These are phyloP conservation scores for Penicillium aurantiogriseum DNA, from an alignment of 2,329 filamentous ascomycete genomes.

Conservation along the genomic window DNA sequence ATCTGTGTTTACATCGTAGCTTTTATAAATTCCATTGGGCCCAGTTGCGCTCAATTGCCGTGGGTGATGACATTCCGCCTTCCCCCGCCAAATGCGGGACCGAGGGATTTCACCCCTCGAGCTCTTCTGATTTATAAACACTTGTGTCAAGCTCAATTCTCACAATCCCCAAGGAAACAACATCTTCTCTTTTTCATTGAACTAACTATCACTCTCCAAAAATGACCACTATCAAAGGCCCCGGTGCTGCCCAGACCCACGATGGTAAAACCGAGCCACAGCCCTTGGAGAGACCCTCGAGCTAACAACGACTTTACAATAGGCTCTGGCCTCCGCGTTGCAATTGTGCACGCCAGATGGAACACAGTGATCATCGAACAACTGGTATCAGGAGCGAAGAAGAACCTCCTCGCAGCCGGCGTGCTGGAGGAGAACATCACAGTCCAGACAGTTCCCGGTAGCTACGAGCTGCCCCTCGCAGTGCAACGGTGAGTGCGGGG, in stretches of 20 bases:
- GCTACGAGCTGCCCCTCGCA: slow-evolving; percentile 90
- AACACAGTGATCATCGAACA: slow-evolving; percentile 84
- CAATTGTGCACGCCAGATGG: slow-evolving; percentile 95
- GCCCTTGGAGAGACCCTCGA: background rate
- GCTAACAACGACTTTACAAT: slow-evolving; percentile 9
- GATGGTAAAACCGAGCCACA: slow-evolving; percentile 50
- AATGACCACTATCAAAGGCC: slow-evolving; percentile 62
- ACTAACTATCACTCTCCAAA: background rate
- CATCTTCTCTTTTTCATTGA: background rate
- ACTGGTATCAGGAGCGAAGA: slow-evolving; percentile 76
- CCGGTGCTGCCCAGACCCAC: slow-evolving; percentile 56
- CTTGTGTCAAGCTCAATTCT: slow-evolving; percentile 3
- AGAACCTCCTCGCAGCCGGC: slow-evolving; percentile 72
- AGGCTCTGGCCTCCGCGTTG: slow-evolving; percentile 77
- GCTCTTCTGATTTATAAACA: slow-evolving; percentile 2
- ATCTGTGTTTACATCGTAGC: background rate
- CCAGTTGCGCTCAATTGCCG: slow-evolving; percentile 7
- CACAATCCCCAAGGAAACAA: background rate
- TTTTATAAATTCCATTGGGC: background rate
- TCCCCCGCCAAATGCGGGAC: slow-evolving; percentile 21
- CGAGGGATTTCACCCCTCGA: slow-evolving; percentile 14
- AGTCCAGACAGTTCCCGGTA: slow-evolving; percentile 84
- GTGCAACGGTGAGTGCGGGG: slow-evolving; percentile 65
- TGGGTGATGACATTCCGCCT: slow-evolving; percentile 16
- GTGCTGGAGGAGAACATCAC: slow-evolving; percentile 87